These are phyloP conservation scores for Cymbidium sinense DNA, from an alignment of 106 monocot genomes.

Conservation along the genomic window DNA sequence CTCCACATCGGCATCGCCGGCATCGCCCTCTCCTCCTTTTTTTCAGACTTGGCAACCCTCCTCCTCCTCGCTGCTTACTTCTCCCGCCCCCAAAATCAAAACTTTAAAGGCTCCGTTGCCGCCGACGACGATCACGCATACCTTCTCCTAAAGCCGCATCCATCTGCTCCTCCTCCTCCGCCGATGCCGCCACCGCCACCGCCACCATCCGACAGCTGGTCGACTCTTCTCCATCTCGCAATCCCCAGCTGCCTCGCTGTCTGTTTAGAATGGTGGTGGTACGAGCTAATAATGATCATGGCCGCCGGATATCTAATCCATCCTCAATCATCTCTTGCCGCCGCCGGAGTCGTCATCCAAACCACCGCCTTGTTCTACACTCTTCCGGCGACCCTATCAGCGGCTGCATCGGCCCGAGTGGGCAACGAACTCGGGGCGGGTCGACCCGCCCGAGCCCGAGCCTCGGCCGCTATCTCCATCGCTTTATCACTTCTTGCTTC, in stretches of 20 bases:
- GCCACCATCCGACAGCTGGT: constrained; percentile 18
- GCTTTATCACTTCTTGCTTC: constrained; percentile 22
- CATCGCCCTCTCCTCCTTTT: constrained; percentile 28
- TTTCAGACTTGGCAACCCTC: constrained; percentile 34
- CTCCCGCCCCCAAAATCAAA: neutral
- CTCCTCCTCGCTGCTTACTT: constrained; percentile 20
- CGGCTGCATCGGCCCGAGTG: constrained; percentile 35
- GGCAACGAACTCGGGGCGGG: constrained; percentile 62
- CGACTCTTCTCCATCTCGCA: constrained; percentile 24
- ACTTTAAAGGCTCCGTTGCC: neutral
- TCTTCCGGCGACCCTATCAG: constrained; percentile 29
- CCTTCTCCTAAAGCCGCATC: neutral
- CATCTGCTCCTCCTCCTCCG: neutral
- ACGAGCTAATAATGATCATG: constrained; percentile 50
- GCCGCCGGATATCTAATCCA: constrained; percentile 42
- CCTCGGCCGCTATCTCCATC: constrained; percentile 25
- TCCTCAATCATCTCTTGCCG: constrained; percentile 23
- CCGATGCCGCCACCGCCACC: neutral
- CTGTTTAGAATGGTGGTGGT: constrained; percentile 62
- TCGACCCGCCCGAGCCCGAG: constrained; percentile 17
- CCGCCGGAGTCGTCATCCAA: constrained; percentile 51
- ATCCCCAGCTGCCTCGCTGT: constrained; percentile 41
- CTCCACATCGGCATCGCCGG: constrained; percentile 29
- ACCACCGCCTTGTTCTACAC: constrained; percentile 57
- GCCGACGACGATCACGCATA: neutral